Percentiles rank a stretch among this genome's conserved stretches.
phyloP scores from a whole-genome alignment of 1,284 basidiomycete species.

The Moesziomyces sp. region DNA sequence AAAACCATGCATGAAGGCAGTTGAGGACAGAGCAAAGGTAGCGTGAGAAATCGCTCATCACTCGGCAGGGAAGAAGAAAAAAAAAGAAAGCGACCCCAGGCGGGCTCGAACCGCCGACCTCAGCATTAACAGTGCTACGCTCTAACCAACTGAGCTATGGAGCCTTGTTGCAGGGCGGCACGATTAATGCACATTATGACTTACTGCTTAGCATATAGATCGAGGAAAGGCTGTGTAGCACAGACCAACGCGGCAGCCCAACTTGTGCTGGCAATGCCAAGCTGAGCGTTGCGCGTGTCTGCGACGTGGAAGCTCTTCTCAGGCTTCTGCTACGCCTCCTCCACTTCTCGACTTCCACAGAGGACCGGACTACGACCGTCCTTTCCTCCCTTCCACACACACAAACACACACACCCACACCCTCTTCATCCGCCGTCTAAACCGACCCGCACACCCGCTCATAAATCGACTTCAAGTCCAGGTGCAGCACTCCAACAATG shows the following conservation, averaged over 20 bases:
- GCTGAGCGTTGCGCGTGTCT: background rate
- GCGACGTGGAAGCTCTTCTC: constrained; percentile 3
- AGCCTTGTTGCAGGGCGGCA: constrained; percentile 1
- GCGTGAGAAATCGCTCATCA: too few species aligned
- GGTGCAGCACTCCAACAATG: constrained; percentile 14
- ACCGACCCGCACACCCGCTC: background rate
- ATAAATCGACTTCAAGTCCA: background rate
- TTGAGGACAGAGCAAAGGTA: too few species aligned
- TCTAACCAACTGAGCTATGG: constrained; percentile 59
- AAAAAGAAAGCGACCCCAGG: constrained; percentile 36
- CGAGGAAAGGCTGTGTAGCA: constrained; percentile 6
- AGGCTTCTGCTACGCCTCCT: background rate
- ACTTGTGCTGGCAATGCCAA: background rate
- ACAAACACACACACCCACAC: background rate
- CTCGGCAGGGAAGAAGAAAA: background rate
- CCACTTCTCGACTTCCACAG: background rate
- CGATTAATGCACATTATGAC: too few species aligned
- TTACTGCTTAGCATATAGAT: too few species aligned
- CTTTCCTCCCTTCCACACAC: background rate
- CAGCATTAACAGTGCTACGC: constrained; percentile 60
- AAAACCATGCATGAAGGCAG: too few species aligned
- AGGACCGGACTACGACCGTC: too few species aligned
- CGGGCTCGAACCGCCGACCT: constrained; percentile 60
- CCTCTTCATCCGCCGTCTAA: too few species aligned
- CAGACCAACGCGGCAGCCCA: constrained; percentile 13